Base-by-base conservation (phyloP, 2,329 filamentous ascomycete species). In the Fusarium oligoseptatum region DNA sequence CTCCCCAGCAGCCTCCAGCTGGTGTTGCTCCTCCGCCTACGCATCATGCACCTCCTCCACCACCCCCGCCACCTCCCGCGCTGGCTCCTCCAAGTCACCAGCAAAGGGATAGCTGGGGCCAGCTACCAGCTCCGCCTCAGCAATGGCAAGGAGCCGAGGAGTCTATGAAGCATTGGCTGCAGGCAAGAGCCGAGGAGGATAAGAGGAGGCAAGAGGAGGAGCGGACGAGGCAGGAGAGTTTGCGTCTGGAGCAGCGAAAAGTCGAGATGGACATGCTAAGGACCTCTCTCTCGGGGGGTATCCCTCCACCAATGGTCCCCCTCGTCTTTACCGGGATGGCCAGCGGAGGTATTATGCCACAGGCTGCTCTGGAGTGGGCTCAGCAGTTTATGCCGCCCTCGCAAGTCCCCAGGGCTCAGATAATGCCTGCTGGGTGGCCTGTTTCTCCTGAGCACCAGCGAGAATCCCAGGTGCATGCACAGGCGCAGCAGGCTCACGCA, bases 171-270 rank as follows among this genome's bases (percentile, higher is more conserved):
- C 89, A 87, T 64, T 95, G 93, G 93, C 84, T 95, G 24, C 83
- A 89, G 64, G 91, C 93, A 63, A 94, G 92, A 81, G 86, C 90
- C 1, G 93, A 95, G 81, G 93, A 95, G 79, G 93, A 95, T 79
- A 90, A 88, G 79, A 88, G 91, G 70, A 91, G 85, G 80, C 93
- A 94, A 82, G 93, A 95, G 82, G 92, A 95, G 82, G 92, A 95
- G 82, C 92, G 88, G 77, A 90, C 89, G 24, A 85, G 85, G 50
- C 89, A 91, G 77, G 93, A 94, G 82, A 85, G 86, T 36, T 83
- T 94, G 50, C 91, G 91, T 29, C 83, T 95, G 36, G 93, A 95
- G 82, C 93, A 94, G 82, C 87, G 93, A 56, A 92, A 88, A 77
- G 87, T 94, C 66, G 93, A 95, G 82, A 89, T 92, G 79, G 91